phyloP scores from a whole-genome alignment of 1,284 basidiomycete species.

The Ustilago curta region DNA sequence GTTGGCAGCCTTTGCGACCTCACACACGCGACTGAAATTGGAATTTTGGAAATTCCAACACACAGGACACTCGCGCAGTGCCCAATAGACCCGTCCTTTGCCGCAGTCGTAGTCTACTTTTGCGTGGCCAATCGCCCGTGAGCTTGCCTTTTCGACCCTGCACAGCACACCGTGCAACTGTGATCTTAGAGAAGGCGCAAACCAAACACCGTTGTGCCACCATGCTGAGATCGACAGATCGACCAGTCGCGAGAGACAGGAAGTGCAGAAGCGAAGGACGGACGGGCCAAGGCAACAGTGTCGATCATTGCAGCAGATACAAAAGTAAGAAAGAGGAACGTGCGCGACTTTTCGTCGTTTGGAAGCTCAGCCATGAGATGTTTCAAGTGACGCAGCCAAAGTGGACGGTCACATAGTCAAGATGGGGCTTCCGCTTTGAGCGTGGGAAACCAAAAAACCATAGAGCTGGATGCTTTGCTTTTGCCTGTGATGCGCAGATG shows the following conservation, averaged over 20 bases:
- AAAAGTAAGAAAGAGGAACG: constrained; percentile 12
- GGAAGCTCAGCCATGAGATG: no score
- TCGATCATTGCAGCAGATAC: neutral
- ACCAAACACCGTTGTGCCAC: constrained; percentile 1
- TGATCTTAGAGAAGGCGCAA: neutral
- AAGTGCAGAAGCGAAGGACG: neutral
- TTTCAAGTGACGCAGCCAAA: no score
- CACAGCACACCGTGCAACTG: neutral
- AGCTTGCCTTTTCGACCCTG: neutral
- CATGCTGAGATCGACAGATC: neutral
- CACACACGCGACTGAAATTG: neutral
- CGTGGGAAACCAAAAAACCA: neutral
- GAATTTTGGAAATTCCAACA: neutral
- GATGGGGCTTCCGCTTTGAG: neutral
- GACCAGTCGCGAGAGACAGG: neutral
- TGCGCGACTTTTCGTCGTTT: constrained; percentile 1
- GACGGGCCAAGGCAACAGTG: neutral
- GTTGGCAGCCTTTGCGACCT: neutral
- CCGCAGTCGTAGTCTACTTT: constrained; percentile 1
- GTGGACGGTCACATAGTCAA: neutral
- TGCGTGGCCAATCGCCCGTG: neutral
- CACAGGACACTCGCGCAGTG: neutral
- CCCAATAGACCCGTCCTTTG: neutral
- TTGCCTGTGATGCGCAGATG: neutral
- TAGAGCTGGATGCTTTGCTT: neutral